Evolutionary conservation across 2,329 filamentous ascomycete genomes (phyloP).

Genomic region (Ramichloridium luteum): DNA sequence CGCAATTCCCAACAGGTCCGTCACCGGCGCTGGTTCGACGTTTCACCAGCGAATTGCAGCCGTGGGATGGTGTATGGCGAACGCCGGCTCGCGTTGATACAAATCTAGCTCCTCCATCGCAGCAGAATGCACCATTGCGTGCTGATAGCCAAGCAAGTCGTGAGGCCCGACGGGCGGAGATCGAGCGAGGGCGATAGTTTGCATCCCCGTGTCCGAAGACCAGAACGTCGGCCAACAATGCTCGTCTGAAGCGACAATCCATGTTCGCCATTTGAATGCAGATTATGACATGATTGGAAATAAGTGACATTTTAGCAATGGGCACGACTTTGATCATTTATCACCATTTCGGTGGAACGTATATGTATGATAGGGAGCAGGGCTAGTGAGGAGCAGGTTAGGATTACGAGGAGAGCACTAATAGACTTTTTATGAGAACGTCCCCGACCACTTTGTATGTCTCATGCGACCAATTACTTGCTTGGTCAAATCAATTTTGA

Average conservation of each 20-base stretch:
- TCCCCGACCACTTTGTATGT: too few relatives aligned
- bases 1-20: too few relatives aligned
- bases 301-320: too few relatives aligned
- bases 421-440: too few relatives aligned
- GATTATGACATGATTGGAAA: too few relatives aligned
- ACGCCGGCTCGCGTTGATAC: conserved; percentile 16
- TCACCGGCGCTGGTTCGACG: conserved; percentile 12
- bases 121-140: conserved; percentile 2
- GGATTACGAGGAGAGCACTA: too few relatives aligned
- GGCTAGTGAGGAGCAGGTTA: conserved; percentile 11
- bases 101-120: conserved; percentile 8
- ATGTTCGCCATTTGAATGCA: too few relatives aligned
- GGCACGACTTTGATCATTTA: too few relatives aligned
- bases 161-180: conserved; percentile 12
- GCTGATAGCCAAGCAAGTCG: conserved; percentile 9
- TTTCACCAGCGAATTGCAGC: conserved; percentile 14
- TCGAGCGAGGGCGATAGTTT: conserved; percentile 9
- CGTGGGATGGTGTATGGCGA: conserved; percentile 25
- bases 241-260: too few relatives aligned
- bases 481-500: neutral
- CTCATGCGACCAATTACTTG: too few relatives aligned
- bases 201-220: conserved; percentile 1
- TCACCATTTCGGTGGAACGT: conserved; percentile 7
- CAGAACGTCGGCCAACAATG: too few relatives aligned
- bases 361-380: conserved; percentile 4